Conservation (phyloP, 2,329 filamentous ascomycete species). For the Scytalidium lignicola region DNA sequence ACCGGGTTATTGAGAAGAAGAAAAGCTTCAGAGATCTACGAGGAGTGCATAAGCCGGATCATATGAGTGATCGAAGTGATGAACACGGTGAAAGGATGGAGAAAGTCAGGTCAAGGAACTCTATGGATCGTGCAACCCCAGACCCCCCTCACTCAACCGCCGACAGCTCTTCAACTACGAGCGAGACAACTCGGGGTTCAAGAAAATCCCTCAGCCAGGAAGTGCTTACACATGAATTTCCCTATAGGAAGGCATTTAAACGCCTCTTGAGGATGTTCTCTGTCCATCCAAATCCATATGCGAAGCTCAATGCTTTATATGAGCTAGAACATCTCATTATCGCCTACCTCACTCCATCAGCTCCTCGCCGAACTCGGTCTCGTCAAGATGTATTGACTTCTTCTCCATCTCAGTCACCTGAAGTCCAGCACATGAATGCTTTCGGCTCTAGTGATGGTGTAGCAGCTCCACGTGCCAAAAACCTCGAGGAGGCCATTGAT, state of each 20-base stretch:
- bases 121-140: constrained; percentile 14
- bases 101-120: constrained; percentile 16
- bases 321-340: constrained; percentile 80
- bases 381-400: constrained; percentile 21
- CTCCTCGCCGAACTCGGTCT: constrained; percentile 25
- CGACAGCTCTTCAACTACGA: constrained; percentile 22
- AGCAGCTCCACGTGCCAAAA: constrained; percentile 33
- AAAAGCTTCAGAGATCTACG: constrained; percentile 64
- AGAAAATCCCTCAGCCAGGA: constrained; percentile 22
- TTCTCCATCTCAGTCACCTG: constrained; percentile 53
- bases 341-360: constrained; percentile 52
- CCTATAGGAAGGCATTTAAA: constrained; percentile 74
- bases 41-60: constrained; percentile 37
- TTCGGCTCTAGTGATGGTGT: constrained; percentile 21
- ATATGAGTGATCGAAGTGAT: constrained; percentile 16
- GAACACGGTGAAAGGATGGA: constrained; percentile 12
- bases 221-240: constrained; percentile 52
- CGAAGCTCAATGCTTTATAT: constrained; percentile 76
- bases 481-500: constrained; percentile 62
- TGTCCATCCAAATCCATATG: constrained; percentile 80
- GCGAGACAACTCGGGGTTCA: constrained; percentile 13
- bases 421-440: constrained; percentile 22
- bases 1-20: constrained; percentile 53
- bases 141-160: constrained; percentile 17
- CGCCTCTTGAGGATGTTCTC: constrained; percentile 81